Conservation (phyloP, 2,329 filamentous ascomycete genomes). For the Cucurbitaria berberidis region DNA sequence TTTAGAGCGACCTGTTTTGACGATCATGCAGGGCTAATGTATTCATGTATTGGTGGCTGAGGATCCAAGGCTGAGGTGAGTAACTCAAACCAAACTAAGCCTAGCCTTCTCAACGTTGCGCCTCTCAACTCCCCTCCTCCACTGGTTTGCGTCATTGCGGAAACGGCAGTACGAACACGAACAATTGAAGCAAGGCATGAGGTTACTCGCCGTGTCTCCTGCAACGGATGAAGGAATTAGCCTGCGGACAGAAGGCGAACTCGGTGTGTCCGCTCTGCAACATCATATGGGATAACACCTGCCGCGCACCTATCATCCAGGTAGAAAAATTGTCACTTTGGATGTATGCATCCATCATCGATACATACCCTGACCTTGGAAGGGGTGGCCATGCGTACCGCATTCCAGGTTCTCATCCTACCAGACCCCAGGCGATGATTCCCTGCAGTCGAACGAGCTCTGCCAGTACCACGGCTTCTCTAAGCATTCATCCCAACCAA, state of each 20-base stretch:
- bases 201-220: background rate
- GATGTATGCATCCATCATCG: slow-evolving; percentile 9
- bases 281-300: slow-evolving; percentile 5
- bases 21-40: slow-evolving; percentile 48
- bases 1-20: slow-evolving; percentile 26
- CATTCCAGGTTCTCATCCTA: slow-evolving; percentile 2
- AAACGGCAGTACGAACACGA: slow-evolving; percentile 8
- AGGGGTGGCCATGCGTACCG: background rate
- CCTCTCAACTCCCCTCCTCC: background rate
- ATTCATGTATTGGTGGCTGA: slow-evolving; percentile 48
- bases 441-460: slow-evolving; percentile 19
- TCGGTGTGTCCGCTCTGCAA: background rate
- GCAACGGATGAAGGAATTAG: slow-evolving; percentile 15
- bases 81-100: slow-evolving; percentile 8
- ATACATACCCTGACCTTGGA: slow-evolving; percentile 5
- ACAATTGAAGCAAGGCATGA: slow-evolving; percentile 2
- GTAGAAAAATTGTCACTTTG: slow-evolving; percentile 4
- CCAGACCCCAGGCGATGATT: slow-evolving; percentile 13
- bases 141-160: slow-evolving; percentile 17
- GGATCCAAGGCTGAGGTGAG: slow-evolving; percentile 26
- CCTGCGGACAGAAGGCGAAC: slow-evolving; percentile 16
- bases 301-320: slow-evolving; percentile 15
- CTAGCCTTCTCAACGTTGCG: slow-evolving; percentile 18
- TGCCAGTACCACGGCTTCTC: slow-evolving; percentile 2
- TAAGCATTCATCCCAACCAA: slow-evolving; percentile 13